phyloP scores from a whole-genome alignment of 2,329 filamentous ascomycete genomes.

The Botrytis galanthina region DNA sequence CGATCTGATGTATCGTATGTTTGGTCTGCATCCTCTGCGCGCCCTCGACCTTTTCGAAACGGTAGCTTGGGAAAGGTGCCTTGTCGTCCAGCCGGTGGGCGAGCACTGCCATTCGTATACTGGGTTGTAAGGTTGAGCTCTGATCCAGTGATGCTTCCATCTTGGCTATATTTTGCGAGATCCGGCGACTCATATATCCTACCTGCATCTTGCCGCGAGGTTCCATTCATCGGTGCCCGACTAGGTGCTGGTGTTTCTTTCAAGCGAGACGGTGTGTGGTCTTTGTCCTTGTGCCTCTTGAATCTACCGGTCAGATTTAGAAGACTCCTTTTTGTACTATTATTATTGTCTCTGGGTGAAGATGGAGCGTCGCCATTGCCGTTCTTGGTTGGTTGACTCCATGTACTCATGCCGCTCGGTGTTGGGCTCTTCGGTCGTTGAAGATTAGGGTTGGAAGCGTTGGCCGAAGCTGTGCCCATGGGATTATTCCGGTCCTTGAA shows the following conservation, averaged over 20 bases:
- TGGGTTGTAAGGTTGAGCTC: slow-evolving; percentile 30
- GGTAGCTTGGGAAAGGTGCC: slow-evolving; percentile 52
- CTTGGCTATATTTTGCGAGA: slow-evolving; percentile 34
- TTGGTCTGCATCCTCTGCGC: slow-evolving; percentile 55
- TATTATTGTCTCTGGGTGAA: slow-evolving; percentile 39
- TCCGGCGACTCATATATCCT: slow-evolving; percentile 32
- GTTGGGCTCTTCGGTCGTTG: slow-evolving; percentile 77
- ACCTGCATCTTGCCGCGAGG: slow-evolving; percentile 25
- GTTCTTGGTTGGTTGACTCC: slow-evolving; percentile 40
- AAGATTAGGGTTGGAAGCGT: slow-evolving; percentile 37
- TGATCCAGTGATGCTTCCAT: slow-evolving; percentile 34
- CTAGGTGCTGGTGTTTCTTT: slow-evolving; percentile 52
- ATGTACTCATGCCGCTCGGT: slow-evolving; percentile 66
- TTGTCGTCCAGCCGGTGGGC: slow-evolving; percentile 28
- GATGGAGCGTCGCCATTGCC: slow-evolving; percentile 49
- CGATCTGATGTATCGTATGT: slow-evolving; percentile 38
- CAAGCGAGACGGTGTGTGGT: slow-evolving; percentile 48
- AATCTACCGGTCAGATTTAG: slow-evolving; percentile 34
- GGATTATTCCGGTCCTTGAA: slow-evolving; percentile 49
- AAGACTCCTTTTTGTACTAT: slow-evolving; percentile 32
- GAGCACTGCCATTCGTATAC: slow-evolving; percentile 27
- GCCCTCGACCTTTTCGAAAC: slow-evolving; percentile 57
- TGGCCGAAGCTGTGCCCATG: slow-evolving; percentile 34
- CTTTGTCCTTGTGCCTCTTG: slow-evolving; percentile 51
- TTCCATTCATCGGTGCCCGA: slow-evolving; percentile 48